Percentiles rank a stretch among this genome's conserved stretches.
Evolutionary conservation across 805 yeast genomes (phyloP).

Genomic region (Saturnispora gosingensis): DNA sequence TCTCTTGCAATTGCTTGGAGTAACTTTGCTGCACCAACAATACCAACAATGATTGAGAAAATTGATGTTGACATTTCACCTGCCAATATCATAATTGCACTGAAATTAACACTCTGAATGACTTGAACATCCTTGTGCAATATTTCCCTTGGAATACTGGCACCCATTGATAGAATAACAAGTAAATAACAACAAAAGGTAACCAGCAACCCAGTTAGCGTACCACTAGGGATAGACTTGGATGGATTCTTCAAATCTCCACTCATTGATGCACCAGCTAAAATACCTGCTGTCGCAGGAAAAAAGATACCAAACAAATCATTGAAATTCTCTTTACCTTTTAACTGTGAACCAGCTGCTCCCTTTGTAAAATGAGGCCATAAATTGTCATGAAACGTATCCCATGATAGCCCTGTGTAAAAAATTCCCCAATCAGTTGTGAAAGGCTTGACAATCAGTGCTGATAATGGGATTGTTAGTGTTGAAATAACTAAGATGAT

Average conservation of each 20-base stretch:
- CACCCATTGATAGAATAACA: conserved; percentile 78
- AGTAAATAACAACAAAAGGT: conserved; percentile 69
- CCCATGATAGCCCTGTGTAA: conserved; percentile 71
- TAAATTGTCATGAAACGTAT: conserved; percentile 55
- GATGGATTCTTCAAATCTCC: conserved; percentile 87
- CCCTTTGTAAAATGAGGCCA: conserved; percentile 77
- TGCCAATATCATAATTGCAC: conserved; percentile 56
- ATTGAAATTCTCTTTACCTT: conserved; percentile 61
- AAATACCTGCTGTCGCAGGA: conserved; percentile 97
- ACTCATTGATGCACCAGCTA: conserved; percentile 98
- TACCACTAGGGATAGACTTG: conserved; percentile 86
- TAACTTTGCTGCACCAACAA: conserved; percentile 90
- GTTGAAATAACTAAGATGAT: conserved; percentile 61
- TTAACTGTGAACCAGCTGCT: conserved; percentile 79
- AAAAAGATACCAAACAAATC: conserved; percentile 91
- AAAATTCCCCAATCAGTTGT: conserved; percentile 37
- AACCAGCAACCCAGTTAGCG: conserved; percentile 68
- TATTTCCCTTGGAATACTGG: conserved; percentile 70
- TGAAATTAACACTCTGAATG: conserved; percentile 69
- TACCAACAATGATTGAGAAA: conserved; percentile 90
- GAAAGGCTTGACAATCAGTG: conserved; percentile 57
- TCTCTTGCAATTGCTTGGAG: conserved; percentile 89
- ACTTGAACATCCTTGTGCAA: conserved; percentile 75
- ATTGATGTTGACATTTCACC: conserved; percentile 93
- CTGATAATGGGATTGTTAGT: conserved; percentile 72